phyloP scores from a whole-genome alignment of 73 alveolate genomes.

The Symbiodinium natans region DNA sequence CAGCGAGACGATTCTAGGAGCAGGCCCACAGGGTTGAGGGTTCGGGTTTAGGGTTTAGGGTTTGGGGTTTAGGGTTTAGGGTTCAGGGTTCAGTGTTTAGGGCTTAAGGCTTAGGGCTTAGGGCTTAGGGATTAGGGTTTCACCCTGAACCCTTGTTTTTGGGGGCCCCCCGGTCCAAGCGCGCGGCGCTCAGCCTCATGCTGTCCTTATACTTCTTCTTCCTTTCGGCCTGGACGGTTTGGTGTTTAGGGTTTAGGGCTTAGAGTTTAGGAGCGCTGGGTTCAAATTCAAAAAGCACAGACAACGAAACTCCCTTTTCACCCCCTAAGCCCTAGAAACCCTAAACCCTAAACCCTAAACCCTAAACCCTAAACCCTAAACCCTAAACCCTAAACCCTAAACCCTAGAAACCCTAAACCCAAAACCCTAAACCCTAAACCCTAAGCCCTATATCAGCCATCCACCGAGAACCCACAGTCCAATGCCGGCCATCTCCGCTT shows the following conservation, averaged over 20 bases:
- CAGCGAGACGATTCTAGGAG: too few species aligned
- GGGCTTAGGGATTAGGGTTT: too few species aligned
- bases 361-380: neutral
- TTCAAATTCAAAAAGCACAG: neutral
- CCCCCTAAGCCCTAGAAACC: neutral
- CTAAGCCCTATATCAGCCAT: neutral
- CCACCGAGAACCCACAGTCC: too few species aligned
- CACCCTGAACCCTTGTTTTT: too few species aligned
- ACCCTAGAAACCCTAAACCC: neutral
- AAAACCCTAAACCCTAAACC: neutral
- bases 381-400: neutral
- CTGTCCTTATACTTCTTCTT: constrained; percentile 63
- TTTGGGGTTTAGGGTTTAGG: too few species aligned
- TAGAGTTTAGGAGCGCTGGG: neutral
- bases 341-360: neutral
- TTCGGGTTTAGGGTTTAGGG: too few species aligned
- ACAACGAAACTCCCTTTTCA: too few species aligned
- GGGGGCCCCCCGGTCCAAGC: too few species aligned
- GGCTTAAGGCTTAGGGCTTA: too few species aligned
- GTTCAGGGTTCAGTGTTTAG: too few species aligned
- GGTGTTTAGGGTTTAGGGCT: neutral
- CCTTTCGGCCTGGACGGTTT: constrained; percentile 20
- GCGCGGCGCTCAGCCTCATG: constrained; percentile 71
- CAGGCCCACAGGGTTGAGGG: too few species aligned
- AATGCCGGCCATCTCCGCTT: constrained; percentile 78